phyloP scores from a whole-genome alignment of 2,329 filamentous ascomycete genomes.

The Colletotrichum trifolii region DNA sequence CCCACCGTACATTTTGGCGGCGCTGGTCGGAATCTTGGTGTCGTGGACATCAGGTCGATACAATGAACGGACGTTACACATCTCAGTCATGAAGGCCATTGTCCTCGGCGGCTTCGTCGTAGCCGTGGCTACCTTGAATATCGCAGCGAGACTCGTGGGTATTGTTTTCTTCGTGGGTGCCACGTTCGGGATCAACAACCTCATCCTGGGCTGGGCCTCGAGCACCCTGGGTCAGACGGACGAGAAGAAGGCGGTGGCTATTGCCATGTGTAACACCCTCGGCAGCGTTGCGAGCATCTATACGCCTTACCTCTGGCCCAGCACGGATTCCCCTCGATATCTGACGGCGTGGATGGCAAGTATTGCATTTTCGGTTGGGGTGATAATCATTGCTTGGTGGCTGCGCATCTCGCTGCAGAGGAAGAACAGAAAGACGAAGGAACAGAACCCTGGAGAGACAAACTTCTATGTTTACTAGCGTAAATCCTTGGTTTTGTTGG shows the following conservation, averaged over 20 bases:
- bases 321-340: conserved; percentile 40
- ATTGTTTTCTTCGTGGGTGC: conserved; percentile 52
- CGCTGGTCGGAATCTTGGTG: conserved; percentile 49
- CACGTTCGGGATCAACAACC: conserved; percentile 54
- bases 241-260: conserved; percentile 57
- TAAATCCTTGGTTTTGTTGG: too few relatives aligned
- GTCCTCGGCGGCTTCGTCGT: conserved; percentile 53
- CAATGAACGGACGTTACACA: conserved; percentile 61
- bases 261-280: conserved; percentile 53
- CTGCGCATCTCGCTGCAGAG: conserved; percentile 47
- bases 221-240: conserved; percentile 54
- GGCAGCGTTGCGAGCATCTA: conserved; percentile 50
- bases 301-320: conserved; percentile 54
- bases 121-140: conserved; percentile 39
- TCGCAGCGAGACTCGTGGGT: conserved; percentile 41
- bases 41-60: conserved; percentile 55
- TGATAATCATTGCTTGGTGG: conserved; percentile 49
- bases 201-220: conserved; percentile 56
- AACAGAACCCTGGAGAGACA: conserved; percentile 37
- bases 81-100: conserved; percentile 52
- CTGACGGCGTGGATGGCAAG: conserved; percentile 32
- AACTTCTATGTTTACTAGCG: conserved; percentile 44
- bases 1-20: conserved; percentile 53
- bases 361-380: conserved; percentile 44
- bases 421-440: conserved; percentile 47